phyloP scores from a whole-genome alignment of 139 green algal genomes.

The Micromonas pusilla region DNA sequence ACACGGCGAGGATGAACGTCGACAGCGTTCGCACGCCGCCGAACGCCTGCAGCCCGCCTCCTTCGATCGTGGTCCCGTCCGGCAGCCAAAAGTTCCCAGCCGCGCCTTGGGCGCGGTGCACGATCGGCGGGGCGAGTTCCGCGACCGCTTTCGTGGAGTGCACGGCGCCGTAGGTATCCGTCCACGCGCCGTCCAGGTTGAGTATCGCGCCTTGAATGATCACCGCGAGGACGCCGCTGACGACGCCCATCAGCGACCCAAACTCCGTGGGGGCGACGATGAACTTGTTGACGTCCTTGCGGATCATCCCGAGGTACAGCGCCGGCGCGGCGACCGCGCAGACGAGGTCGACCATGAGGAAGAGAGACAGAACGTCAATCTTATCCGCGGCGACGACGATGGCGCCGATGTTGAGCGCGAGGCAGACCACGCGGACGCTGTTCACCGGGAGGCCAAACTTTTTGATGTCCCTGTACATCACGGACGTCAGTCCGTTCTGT shows the following conservation, averaged over 20 bases:
- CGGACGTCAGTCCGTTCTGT: slow-evolving; percentile 14
- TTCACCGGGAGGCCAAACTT: not conserved
- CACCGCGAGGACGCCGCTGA: not conserved
- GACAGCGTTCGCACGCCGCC: not conserved
- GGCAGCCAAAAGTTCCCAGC: slow-evolving; percentile 10
- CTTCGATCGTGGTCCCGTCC: slow-evolving; percentile 9
- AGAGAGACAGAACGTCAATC: slow-evolving; percentile 15
- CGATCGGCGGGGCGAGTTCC: not conserved
- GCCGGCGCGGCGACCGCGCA: slow-evolving; percentile 13
- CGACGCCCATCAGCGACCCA: not conserved
- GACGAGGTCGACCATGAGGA: slow-evolving; percentile 11
- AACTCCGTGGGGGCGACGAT: slow-evolving; percentile 12
- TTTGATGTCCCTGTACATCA: slow-evolving; percentile 2
- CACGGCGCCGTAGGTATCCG: not conserved
- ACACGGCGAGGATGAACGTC: slow-evolving; percentile 15
- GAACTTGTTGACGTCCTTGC: not conserved
- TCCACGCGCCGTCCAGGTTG: slow-evolving; percentile 4
- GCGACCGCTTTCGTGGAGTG: not conserved
- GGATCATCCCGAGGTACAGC: slow-evolving; percentile 11
- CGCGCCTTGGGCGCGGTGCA: not conserved
- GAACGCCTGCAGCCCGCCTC: slow-evolving; percentile 7
- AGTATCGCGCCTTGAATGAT: slow-evolving; percentile 6
- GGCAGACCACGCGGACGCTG: not conserved
- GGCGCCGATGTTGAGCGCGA: slow-evolving; percentile 9
- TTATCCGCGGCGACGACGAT: slow-evolving; percentile 8